Percentiles rank a stretch among this genome's conserved stretches.
phyloP scores from a whole-genome alignment of 2,329 filamentous ascomycete genomes.

The Parasarocladium wereldwijsianum region DNA sequence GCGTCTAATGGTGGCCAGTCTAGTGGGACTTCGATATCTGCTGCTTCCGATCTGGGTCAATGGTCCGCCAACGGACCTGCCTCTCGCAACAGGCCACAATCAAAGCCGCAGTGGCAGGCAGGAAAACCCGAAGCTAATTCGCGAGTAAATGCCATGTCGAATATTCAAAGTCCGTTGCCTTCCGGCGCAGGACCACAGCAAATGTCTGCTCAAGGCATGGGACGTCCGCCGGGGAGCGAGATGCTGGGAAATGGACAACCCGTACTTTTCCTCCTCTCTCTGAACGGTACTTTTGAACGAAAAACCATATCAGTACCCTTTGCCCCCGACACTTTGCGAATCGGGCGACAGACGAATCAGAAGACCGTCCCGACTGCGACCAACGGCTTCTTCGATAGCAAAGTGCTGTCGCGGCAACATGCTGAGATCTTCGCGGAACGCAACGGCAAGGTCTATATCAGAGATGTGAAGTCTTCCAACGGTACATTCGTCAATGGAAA shows the following conservation, averaged over 20 bases:
- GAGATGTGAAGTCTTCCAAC: slow-evolving; percentile 96
- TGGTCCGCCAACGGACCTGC: slow-evolving; percentile 30
- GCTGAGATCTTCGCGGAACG: slow-evolving; percentile 85
- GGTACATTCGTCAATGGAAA: slow-evolving; percentile 95
- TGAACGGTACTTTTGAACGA: slow-evolving; percentile 93
- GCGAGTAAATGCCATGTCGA: slow-evolving; percentile 25
- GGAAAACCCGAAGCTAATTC: slow-evolving; percentile 30
- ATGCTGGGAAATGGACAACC: slow-evolving; percentile 51
- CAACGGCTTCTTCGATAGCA: slow-evolving; percentile 97
- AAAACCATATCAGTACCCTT: slow-evolving; percentile 93
- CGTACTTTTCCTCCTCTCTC: slow-evolving; percentile 71
- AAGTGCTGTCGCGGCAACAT: slow-evolving; percentile 90
- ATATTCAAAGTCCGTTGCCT: slow-evolving; percentile 18
- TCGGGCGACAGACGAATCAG: slow-evolving; percentile 92
- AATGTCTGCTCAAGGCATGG: slow-evolving; percentile 29
- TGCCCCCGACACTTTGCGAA: slow-evolving; percentile 82
- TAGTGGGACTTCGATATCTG: slow-evolving; percentile 41
- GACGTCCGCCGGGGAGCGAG: slow-evolving; percentile 48
- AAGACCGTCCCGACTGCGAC: slow-evolving; percentile 82
- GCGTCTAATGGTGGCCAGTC: slow-evolving; percentile 44
- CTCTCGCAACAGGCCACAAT: slow-evolving; percentile 35
- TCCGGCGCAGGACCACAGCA: slow-evolving; percentile 15
- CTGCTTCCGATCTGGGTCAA: slow-evolving; percentile 31
- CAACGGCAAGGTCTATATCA: slow-evolving; percentile 85
- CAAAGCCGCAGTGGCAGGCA: slow-evolving; percentile 34